These are phyloP conservation scores for Pseudozyma thailandica DNA, from an alignment of 1,284 basidiomycete species.

Conservation along the genomic window DNA sequence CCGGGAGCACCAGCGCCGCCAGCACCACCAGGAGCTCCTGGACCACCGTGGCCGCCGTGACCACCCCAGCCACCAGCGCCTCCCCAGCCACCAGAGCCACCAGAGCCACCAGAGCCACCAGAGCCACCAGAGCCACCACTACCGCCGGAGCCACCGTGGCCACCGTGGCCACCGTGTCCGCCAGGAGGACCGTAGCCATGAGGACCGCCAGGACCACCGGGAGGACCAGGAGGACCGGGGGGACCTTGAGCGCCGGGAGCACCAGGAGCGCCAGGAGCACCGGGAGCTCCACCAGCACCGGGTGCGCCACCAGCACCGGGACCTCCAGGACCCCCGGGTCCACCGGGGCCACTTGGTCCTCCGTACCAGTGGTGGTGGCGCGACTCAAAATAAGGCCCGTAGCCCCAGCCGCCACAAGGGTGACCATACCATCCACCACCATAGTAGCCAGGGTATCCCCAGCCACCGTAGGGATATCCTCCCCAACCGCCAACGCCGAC, in stretches of 20 bases:
- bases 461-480: no score
- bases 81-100: neutral
- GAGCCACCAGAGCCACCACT: neutral
- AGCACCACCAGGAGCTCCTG: slow-evolving; percentile 1
- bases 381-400: neutral
- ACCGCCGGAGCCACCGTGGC: neutral
- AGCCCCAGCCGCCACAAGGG: neutral
- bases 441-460: no score
- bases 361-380: neutral
- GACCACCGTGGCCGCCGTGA: slow-evolving; percentile 1
- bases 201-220: slow-evolving; percentile 15
- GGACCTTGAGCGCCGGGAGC: slow-evolving; percentile 2
- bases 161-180: slow-evolving; percentile 3
- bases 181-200: slow-evolving; percentile 7
- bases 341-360: neutral
- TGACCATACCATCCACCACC: neutral
- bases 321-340: no score
- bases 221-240: slow-evolving; percentile 5
- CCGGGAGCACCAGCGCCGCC: slow-evolving; percentile 12
- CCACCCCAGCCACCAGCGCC: neutral
- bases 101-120: neutral
- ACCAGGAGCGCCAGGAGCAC: slow-evolving; percentile 7
- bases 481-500: no score
- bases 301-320: neutral
- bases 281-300: slow-evolving; percentile 3